Evolutionary conservation across 108 stramenopile species (phyloP), one percentile per base, ranked within the genome.

Genomic region (Pseudonitzschia pungens): DNA sequence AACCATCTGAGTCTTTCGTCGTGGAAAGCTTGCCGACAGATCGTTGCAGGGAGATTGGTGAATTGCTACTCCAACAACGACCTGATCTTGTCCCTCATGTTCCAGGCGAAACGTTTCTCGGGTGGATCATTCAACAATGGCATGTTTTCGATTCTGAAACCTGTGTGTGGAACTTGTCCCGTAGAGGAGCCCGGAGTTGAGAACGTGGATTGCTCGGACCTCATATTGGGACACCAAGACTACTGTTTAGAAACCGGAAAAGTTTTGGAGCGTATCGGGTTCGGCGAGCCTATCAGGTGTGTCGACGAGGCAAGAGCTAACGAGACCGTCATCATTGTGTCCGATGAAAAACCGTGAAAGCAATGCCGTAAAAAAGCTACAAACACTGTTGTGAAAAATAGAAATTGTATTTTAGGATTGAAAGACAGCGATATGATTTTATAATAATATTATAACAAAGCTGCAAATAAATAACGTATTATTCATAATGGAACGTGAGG

Each of bases 21-120:
- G 42, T 99, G 97, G 98, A 79, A 77, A 71, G 81, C 82, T 42
- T 92, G 88, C 27, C 81, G 96, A 45, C 77, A 82, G 72, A 83
- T 98, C 26, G 97, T 97, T 26, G 87, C 92, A 21, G 97, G 96
- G 7, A 76, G 97, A 43, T 70, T 98, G n/a, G 90, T 99, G 20
- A 99, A 99, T 69, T 94, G 92, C 65, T 98, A 94, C 81, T 87
- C 88, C 14, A 72, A 84, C 2, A 93, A 86, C 59, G 98, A 99
- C 75, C 88, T 90, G 76, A 88, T 99, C 72, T 73, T 99, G 14
- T 93, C 92, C 8, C 77, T 97, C 11, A 86, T 94, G 93, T 94
- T 94, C 75, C 93, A 88, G 77, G 78, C 94, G 45, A 97, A 97
- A 77, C 74, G 95, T n/a, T 72, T 89, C 29, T 83, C 83, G 31